Evolutionary conservation across 176 grass and related monocot genomes (phyloP).

Genomic region (Phragmites australis): DNA sequence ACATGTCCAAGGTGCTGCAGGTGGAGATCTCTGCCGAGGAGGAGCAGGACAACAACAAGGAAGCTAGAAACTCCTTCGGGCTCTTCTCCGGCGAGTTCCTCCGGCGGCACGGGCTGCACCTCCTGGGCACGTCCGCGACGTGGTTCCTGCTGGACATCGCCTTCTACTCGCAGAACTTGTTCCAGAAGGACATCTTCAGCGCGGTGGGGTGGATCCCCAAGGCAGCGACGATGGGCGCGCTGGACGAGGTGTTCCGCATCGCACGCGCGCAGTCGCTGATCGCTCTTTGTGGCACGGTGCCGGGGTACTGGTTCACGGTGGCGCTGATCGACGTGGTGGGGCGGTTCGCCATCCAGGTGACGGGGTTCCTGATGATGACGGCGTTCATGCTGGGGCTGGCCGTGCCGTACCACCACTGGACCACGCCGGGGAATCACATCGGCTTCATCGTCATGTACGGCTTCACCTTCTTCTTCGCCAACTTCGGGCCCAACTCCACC

Average conservation of each 20-base stretch:
- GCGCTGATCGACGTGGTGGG: conserved; percentile 70
- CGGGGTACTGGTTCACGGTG: conserved; percentile 87
- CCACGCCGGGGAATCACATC: conserved; percentile 46
- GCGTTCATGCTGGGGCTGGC: conserved; percentile 77
- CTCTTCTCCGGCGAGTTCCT: conserved; percentile 62
- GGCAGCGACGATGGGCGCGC: conserved; percentile 60
- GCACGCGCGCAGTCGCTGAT: conserved; percentile 68
- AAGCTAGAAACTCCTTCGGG: conserved; percentile 24
- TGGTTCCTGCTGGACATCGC: conserved; percentile 84
- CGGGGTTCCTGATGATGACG: conserved; percentile 65
- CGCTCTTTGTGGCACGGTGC: conserved; percentile 81
- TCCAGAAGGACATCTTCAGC: conserved; percentile 92
- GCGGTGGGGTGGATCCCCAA: conserved; percentile 73
- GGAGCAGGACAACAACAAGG: neutral
- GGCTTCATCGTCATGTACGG: conserved; percentile 79
- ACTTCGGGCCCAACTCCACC: conserved; percentile 77
- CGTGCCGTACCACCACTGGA: conserved; percentile 73
- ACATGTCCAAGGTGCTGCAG: conserved; percentile 74
- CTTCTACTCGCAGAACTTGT: conserved; percentile 91
- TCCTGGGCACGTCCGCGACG: conserved; percentile 50
- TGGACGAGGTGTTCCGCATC: conserved; percentile 69
- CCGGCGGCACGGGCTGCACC: conserved; percentile 55
- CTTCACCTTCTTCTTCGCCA: conserved; percentile 74
- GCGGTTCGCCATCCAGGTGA: conserved; percentile 53
- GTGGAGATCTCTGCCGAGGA: conserved; percentile 36